A percentile compares a stretch with the other conserved stretches of the same genome.
Evolutionary conservation across 192 early-diverging fungal genomes (phyloP).

Genomic region (Allomyces macrogynus): DNA sequence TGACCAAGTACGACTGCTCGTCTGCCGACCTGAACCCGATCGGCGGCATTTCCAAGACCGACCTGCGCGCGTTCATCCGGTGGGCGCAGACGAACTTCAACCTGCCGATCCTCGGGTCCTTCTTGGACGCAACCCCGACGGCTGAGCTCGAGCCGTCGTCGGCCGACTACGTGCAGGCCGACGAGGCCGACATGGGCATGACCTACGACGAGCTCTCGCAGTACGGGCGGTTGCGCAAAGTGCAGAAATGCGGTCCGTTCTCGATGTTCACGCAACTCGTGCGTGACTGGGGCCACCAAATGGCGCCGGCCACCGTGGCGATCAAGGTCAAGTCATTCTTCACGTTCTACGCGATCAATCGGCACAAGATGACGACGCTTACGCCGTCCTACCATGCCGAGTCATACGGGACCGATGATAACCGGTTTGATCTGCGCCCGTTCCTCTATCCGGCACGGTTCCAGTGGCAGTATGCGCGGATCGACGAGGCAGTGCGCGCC

Average conservation of each 20-base stretch:
- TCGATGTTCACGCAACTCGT: constrained; percentile 84
- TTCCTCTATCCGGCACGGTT: constrained; percentile 86
- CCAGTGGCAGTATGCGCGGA: constrained; percentile 77
- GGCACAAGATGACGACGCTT: constrained; percentile 94
- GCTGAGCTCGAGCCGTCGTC: constrained; percentile 92
- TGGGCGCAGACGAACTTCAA: constrained; percentile 40
- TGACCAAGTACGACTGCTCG: constrained; percentile 98
- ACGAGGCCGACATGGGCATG: constrained; percentile 98
- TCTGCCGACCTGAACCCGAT: constrained; percentile 95
- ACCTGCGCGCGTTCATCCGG: constrained; percentile 63
- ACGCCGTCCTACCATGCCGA: constrained; percentile 92
- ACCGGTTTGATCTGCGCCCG: constrained; percentile 87
- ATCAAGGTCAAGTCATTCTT: constrained; percentile 90
- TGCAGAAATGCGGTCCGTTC: constrained; percentile 70
- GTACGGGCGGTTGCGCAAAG: constrained; percentile 79
- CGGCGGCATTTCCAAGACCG: constrained; percentile 75
- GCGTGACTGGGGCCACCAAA: constrained; percentile 45
- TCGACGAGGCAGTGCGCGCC: constrained; percentile 42
- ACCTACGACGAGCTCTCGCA: constrained; percentile 78
- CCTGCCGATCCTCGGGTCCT: constrained; percentile 48
- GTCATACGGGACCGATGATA: constrained; percentile 89
- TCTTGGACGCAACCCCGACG: constrained; percentile 71
- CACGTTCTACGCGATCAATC: constrained; percentile 89
- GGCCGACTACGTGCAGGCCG: constrained; percentile 57
- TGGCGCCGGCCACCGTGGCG: constrained; percentile 44